Base-by-base conservation (phyloP, 345 rosid species). In the Leavenworthia alabamica region DNA sequence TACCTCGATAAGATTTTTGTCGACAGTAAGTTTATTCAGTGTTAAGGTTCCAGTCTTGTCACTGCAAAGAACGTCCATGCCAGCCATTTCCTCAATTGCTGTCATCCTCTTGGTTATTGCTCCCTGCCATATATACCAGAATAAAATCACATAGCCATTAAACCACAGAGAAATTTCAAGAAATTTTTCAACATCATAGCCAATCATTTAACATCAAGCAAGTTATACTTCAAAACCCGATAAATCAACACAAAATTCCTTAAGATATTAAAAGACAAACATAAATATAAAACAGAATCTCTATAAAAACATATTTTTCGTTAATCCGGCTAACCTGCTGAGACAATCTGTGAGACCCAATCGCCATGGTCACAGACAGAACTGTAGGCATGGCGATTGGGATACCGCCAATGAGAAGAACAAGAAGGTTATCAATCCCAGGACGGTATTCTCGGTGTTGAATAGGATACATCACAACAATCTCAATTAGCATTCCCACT, bases 301-400 rank as follows among this genome's bases (percentile, higher is more conserved):
- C 51, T 36, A 13, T 10, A 6, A 19, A 9, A 11, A 35, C 5
- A 20, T 13, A 48, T 33, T 47, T 29, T 26, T 8, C 17, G 15
- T 57, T 20, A 43, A 65, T 58, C 33, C 33, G 23, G 49, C 77
- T 12, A 73, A 92, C 98, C 98, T 92, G 99, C 78, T 84, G 96
- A 67, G 99, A 79, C 56, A 93, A 66, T 72, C 96, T 77, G 65
- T 89, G 99, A 56, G 99, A 89, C 64, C 99, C 99, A 60, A 89
- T 93, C 41, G 97, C 99, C 99, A 93, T 89, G 29, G 98, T 92
- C 63, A 92, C 98, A 3, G 98, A 92, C 53, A 92, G 80, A 63
- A 92, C 98, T 2, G 97, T 93, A 16, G 99, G 99, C 99, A 93
- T 93, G 59, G 99, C 99, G 70, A 93, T 93, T 5, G 99, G 99